Evolutionary conservation across 1,139 yeast species (phyloP), one percentile per base, ranked within the genome.

Genomic region (Lodderomyces orthopsilosis): DNA sequence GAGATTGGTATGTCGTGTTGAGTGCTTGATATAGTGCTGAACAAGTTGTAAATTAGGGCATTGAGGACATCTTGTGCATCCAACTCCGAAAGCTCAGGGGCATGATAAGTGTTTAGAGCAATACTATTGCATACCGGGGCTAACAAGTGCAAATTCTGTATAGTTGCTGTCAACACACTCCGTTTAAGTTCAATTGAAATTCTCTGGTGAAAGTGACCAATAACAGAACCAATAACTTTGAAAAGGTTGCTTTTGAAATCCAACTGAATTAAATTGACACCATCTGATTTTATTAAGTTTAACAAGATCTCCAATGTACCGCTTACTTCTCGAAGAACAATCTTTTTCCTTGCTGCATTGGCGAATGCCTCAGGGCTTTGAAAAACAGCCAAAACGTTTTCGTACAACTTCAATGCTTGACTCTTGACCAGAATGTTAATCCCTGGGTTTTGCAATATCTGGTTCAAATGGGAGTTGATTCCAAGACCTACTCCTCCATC

Each of bases 401-500:
- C 74, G 54, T 83, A 76, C 37, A 85, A 63, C 24, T 69, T 70
- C 5, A 81, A 62, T 1, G 83, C 78, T 22, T 73, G 70, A 2
- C 70, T 61, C 51, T 78, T 79, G 8, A 78, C 66, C 12, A 14
- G 9, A 9, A 63, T 69, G 1, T 69, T 43, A n/a, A 60, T 51
- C 1, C 51, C 46, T 0, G 58, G 48, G 27, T 61, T 59, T 4
- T 59, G 46, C 35, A 83, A 59, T 13, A 83, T 58, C 35, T 58
- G 52, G 48, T 72, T 55, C 52, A 83, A 66, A 50, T 78, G 77
- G 24, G 66, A 59, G 30, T 81, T 66, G 1, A 86, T 70, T 40
- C 71, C 71, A 23, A 60, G 51, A 1, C 90, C 91, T 30, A 83
- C 70, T 1, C 86, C 86, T 8, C 81, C 83, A 45, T 79, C 83